Evolutionary conservation across 371 early-diverging fungal species (phyloP), one percentile per base, ranked within the genome.

Genomic region (Mortierella sp.): DNA sequence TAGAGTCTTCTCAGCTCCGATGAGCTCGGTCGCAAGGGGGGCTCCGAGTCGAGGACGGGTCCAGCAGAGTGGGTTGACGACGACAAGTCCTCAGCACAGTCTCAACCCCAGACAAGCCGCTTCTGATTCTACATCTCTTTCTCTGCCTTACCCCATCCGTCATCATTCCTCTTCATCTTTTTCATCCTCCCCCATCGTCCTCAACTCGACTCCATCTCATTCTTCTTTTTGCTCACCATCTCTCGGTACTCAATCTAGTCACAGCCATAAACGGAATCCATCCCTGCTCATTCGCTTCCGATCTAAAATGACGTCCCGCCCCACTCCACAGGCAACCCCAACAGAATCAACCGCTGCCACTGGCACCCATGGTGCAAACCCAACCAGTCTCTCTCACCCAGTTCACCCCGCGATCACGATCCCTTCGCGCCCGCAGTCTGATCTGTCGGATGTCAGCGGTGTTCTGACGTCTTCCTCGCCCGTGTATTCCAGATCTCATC

Each of bases 401-500:
- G 19, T n/a, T n/a, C n/a, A n/a, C n/a, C 43, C 43, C n/a, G 43
- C 43, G 6, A 43, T 43, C 21, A 21, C 43, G 6, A 43, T 43
- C 17, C 43, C 43, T 17, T 6, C 15, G 17, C 43, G 19, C 15
- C 43, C 6, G 21, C 43, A 43, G 43, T 17, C 43, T n/a, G 43
- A 15, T 17, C 19, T 21, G 15, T 15, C 43, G 19, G 43, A 43
- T n/a, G 15, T 21, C 21, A 43, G 21, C 17, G 21, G 43, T 9
- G 43, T 17, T 58, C 31, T 9, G n/a, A 48, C 15, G 23, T 48
- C 43, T n/a, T 43, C 43, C 17, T 58, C 62, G 44, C 69, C 63
- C 9, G 47, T 63, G 34, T 70, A 53, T 31, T 47, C 65, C 27
- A 55, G 60, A 8, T 42, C 67, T 23, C 71, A 70, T 30, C 73